phyloP scores from a whole-genome alignment of 768 basidiomycete species.

The Goffeauzyma gilvescens region DNA sequence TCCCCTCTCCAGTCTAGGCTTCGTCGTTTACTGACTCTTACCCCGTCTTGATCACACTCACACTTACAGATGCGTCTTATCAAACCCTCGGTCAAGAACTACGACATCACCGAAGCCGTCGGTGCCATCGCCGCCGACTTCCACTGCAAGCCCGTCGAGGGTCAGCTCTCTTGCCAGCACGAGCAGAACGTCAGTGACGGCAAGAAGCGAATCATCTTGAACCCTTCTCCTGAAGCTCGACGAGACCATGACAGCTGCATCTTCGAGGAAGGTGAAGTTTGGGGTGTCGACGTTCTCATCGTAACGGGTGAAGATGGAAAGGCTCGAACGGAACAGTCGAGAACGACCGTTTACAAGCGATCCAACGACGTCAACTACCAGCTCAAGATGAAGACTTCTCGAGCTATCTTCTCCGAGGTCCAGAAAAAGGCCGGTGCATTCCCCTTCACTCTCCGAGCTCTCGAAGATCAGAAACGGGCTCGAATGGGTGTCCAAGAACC shows the following conservation, averaged over 20 bases:
- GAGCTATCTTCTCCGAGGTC: constrained; percentile 89
- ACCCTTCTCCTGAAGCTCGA: constrained; percentile 66
- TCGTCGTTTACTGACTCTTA: background rate
- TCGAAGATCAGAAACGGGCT: constrained; percentile 90
- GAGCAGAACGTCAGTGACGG: constrained; percentile 87
- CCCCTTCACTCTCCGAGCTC: constrained; percentile 84
- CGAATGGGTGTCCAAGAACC: constrained; percentile 92
- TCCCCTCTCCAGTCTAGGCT: background rate
- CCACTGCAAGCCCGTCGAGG: constrained; percentile 85
- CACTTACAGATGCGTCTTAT: constrained; percentile 48
- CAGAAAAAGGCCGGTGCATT: constrained; percentile 95
- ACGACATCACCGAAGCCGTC: constrained; percentile 76
- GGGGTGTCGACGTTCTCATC: constrained; percentile 65
- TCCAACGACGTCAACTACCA: constrained; percentile 66
- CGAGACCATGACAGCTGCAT: constrained; percentile 65
- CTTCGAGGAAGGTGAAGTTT: constrained; percentile 86
- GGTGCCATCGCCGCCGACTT: constrained; percentile 44
- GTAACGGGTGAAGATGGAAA: constrained; percentile 61
- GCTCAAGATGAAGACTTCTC: constrained; percentile 92
- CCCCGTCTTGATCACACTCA: background rate
- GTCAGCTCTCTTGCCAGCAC: constrained; percentile 90
- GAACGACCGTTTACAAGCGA: constrained; percentile 83
- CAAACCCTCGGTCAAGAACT: constrained; percentile 87
- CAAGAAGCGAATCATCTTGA: constrained; percentile 83
- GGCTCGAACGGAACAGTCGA: constrained; percentile 69